Conservation (phyloP, 2,329 filamentous ascomycete species). For the Ophiostoma australiae region DNA sequence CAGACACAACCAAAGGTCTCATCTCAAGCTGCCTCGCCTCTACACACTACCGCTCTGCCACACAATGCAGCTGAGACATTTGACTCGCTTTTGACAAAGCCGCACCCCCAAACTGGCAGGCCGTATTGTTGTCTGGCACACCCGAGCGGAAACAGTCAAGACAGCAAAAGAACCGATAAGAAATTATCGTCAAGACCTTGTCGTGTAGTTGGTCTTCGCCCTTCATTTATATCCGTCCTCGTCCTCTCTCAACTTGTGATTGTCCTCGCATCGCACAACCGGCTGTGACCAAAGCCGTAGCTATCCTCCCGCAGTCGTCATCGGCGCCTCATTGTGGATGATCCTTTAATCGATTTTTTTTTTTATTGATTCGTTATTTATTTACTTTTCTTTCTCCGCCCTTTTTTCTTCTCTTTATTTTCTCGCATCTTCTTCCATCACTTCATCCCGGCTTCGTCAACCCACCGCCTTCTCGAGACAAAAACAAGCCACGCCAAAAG, state of each 20-base stretch:
- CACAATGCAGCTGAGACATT: slow-evolving; percentile 25
- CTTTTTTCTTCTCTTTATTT: neutral
- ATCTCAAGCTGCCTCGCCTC: neutral
- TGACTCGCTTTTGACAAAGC: slow-evolving; percentile 22
- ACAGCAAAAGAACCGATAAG: neutral
- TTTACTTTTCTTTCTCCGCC: neutral
- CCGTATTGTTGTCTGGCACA: neutral
- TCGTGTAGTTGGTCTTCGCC: neutral
- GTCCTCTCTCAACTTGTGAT: neutral
- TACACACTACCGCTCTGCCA: neutral
- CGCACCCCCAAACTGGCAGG: slow-evolving; percentile 13
- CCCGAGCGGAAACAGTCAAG: neutral
- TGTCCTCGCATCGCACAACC: neutral
- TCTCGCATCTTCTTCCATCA: neutral
- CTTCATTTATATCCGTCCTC: neutral
- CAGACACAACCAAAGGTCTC: neutral
- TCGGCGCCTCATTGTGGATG: slow-evolving; percentile 10
- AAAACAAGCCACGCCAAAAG: neutral
- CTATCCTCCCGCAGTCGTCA: neutral
- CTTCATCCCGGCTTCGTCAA: neutral
- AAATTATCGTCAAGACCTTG: neutral
- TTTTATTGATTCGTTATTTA: neutral
- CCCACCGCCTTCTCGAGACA: neutral
- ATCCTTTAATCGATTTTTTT: neutral
- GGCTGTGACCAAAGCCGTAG: neutral